Evolutionary conservation across 164 flowering plant species (phyloP).

Genomic region (Houttuynia cordata): DNA sequence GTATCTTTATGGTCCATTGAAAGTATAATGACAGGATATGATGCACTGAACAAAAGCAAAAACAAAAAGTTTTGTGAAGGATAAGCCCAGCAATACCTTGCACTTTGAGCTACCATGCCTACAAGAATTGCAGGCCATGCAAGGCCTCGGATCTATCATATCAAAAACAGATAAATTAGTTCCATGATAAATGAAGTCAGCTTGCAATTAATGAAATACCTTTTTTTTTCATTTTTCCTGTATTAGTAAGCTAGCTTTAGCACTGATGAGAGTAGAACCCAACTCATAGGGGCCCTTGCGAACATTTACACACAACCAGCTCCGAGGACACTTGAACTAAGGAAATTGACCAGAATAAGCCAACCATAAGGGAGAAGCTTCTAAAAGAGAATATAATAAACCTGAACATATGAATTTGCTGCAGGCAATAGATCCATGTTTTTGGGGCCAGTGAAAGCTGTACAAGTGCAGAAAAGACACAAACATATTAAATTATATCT

Average conservation of each 20-base stretch:
- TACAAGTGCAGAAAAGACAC: not conserved
- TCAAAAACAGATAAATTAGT: not conserved
- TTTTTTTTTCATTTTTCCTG: not conserved
- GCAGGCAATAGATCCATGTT: conserved; percentile 36
- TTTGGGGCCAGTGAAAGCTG: conserved; percentile 48
- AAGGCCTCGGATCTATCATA: conserved; percentile 70
- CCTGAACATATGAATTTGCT: conserved; percentile 53
- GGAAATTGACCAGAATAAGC: not conserved
- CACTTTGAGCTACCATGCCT: conserved; percentile 97
- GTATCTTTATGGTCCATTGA: no score
- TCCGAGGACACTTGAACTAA: not conserved
- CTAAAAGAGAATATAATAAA: conserved; percentile 2
- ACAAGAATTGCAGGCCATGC: conserved; percentile 96
- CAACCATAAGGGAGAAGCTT: not conserved
- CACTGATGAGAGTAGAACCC: no score
- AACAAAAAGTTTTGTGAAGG: not conserved
- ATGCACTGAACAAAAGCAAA: not conserved
- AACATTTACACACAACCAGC: not conserved
- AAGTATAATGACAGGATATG: no score
- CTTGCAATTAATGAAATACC: not conserved
- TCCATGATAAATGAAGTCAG: not conserved
- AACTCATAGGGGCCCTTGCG: no score
- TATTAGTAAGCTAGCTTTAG: no score
- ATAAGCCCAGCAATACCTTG: conserved; percentile 41
- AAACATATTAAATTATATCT: no score